phyloP scores from a whole-genome alignment of 148 eudicot species.

The Chenopodium berlandieri region DNA sequence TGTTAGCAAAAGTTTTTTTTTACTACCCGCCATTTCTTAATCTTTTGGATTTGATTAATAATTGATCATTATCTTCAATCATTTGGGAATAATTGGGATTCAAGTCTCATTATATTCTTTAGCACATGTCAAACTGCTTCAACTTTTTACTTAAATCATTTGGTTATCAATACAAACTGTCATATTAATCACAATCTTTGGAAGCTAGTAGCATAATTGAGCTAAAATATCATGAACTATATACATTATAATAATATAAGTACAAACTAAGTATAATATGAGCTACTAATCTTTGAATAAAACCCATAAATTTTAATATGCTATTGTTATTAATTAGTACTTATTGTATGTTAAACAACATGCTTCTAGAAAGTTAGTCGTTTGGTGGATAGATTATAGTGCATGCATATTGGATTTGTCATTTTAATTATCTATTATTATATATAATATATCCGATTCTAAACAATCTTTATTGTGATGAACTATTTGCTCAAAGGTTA shows the following conservation, averaged over 20 bases:
- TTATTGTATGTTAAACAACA: too few species aligned
- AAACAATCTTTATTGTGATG: too few species aligned
- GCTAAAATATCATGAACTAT: neutral
- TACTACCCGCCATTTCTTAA: neutral
- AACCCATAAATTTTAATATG: too few species aligned
- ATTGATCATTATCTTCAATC: constrained; percentile 14
- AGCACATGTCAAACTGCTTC: constrained; percentile 18
- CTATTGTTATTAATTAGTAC: too few species aligned
- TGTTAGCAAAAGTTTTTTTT: neutral
- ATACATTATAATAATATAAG: neutral
- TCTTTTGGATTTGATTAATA: neutral
- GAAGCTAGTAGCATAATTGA: neutral
- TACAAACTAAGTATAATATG: too few species aligned
- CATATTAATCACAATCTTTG: neutral
- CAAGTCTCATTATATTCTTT: neutral
- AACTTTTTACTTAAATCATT: neutral
- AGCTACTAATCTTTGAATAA: neutral
- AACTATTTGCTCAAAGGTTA: too few species aligned
- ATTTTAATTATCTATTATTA: too few species aligned
- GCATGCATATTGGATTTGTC: too few species aligned
- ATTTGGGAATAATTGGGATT: neutral
- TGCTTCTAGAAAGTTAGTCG: too few species aligned
- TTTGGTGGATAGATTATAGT: too few species aligned
- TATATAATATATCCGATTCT: too few species aligned
- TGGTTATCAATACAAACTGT: neutral